Evolutionary conservation across 768 basidiomycete species (phyloP).

Genomic region (Pholiota microspora): DNA sequence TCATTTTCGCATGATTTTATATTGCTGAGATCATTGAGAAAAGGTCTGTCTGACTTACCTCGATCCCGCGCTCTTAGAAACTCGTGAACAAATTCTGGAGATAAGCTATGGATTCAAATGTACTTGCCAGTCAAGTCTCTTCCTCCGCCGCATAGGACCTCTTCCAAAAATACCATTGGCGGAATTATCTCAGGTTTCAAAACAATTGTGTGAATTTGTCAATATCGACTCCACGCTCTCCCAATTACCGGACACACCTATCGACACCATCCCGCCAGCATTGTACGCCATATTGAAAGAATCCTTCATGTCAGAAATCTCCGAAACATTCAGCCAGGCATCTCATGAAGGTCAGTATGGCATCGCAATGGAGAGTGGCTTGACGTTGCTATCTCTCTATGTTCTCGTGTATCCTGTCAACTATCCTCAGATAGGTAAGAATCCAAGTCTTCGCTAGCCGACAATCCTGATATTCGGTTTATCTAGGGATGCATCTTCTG

Average conservation of each 20-base stretch:
- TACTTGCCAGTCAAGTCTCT: conserved; percentile 54
- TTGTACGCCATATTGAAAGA: conserved; percentile 51
- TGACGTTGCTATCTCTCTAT: conserved; percentile 64
- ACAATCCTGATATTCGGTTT: background rate
- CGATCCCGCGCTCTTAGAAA: conserved; percentile 69
- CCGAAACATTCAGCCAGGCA: conserved; percentile 63
- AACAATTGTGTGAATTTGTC: conserved; percentile 35
- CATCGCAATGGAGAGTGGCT: conserved; percentile 51
- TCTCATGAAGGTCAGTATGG: conserved; percentile 65
- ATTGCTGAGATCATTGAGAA: background rate
- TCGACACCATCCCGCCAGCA: conserved; percentile 36
- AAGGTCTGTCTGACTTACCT: conserved; percentile 77
- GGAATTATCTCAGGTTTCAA: conserved; percentile 29
- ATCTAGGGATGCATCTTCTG: conserved; percentile 67
- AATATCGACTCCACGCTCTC: conserved; percentile 26
- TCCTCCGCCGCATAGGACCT: conserved; percentile 34
- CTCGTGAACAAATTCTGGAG: conserved; percentile 56
- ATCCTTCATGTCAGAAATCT: conserved; percentile 52
- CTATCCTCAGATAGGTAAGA: conserved; percentile 79
- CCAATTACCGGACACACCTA: conserved; percentile 27
- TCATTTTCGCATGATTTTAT: conserved; percentile 1
- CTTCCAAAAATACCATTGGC: conserved; percentile 39
- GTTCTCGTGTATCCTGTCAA: conserved; percentile 67
- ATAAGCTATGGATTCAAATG: conserved; percentile 71
- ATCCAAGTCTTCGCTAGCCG: background rate